Evolutionary conservation across 2,329 filamentous ascomycete genomes (phyloP).

Genomic region (Bipolaris gigantea): DNA sequence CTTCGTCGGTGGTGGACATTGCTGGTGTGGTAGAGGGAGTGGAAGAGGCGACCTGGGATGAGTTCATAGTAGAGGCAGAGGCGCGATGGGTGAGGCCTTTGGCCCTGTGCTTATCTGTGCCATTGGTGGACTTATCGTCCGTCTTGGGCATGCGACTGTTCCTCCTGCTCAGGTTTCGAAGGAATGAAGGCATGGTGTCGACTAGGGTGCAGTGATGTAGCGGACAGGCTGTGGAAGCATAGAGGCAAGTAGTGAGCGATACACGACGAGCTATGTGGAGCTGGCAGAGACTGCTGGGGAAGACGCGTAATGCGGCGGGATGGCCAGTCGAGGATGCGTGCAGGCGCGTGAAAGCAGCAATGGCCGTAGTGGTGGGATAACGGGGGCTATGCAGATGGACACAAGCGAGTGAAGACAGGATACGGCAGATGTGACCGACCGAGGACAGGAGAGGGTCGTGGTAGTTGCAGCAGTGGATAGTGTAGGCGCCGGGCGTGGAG

Average conservation of each 20-base stretch:
- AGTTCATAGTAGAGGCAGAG: constrained; percentile 64
- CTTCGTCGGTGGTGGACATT: constrained; percentile 71
- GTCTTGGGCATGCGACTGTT: constrained; percentile 67
- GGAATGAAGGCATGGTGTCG: constrained; percentile 59
- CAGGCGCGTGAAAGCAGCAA: constrained; percentile 20
- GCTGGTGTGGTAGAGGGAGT: constrained; percentile 69
- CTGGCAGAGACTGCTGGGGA: constrained; percentile 11
- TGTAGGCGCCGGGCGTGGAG: constrained; percentile 12
- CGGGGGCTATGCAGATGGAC: constrained; percentile 19
- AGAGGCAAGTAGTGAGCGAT: constrained; percentile 18
- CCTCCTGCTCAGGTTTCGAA: constrained; percentile 75
- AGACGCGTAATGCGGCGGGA: constrained; percentile 34
- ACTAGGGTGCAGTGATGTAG: constrained; percentile 13
- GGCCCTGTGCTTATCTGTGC: constrained; percentile 22
- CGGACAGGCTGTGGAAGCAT: constrained; percentile 19
- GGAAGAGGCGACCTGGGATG: constrained; percentile 62
- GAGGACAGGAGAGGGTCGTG: constrained; percentile 4
- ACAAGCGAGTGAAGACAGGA: constrained; percentile 29
- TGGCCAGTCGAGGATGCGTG: constrained; percentile 17
- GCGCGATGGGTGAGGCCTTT: constrained; percentile 55
- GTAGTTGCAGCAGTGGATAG: constrained; percentile 5
- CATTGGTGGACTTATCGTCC: constrained; percentile 18
- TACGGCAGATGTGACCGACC: constrained; percentile 14
- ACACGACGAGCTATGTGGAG: constrained; percentile 13
- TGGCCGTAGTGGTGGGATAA: constrained; percentile 20